Evolutionary conservation across 768 basidiomycete genomes (phyloP).

Genomic region (Russula sp.): DNA sequence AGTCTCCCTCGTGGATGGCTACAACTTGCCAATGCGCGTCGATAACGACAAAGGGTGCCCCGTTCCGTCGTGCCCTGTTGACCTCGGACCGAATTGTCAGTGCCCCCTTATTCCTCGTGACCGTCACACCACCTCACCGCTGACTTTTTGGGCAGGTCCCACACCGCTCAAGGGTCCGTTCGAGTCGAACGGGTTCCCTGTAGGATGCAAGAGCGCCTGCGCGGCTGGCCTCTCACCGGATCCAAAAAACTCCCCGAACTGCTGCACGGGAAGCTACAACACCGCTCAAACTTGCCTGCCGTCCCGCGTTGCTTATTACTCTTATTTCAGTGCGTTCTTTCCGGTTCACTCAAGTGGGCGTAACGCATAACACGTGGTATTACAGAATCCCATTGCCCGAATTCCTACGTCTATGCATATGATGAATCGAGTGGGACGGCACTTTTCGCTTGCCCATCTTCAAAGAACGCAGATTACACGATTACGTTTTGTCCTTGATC

Average conservation of each 20-base stretch:
- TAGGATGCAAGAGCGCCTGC: constrained; percentile 43
- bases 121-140: background rate
- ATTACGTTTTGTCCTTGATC: constrained; percentile 40
- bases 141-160: constrained; percentile 28
- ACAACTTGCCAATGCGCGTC: constrained; percentile 34
- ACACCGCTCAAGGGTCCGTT: constrained; percentile 32
- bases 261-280: constrained; percentile 52
- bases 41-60: constrained; percentile 31
- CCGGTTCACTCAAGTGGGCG: background rate
- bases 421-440: constrained; percentile 44
- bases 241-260: constrained; percentile 51
- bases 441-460: constrained; percentile 39
- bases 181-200: constrained; percentile 34
- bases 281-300: constrained; percentile 52
- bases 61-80: constrained; percentile 34
- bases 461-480: constrained; percentile 37
- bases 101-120: background rate
- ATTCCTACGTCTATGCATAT: constrained; percentile 47
- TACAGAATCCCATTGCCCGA: constrained; percentile 39
- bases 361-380: background rate
- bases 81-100: constrained; percentile 34
- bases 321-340: constrained; percentile 41
- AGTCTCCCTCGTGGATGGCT: constrained; percentile 32
- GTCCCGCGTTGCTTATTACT: constrained; percentile 38
- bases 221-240: constrained; percentile 34